Evolutionary conservation across 2,329 filamentous ascomycete species (phyloP), one percentile per base, ranked within the genome.

Genomic region (Dichotomopilus funicola): DNA sequence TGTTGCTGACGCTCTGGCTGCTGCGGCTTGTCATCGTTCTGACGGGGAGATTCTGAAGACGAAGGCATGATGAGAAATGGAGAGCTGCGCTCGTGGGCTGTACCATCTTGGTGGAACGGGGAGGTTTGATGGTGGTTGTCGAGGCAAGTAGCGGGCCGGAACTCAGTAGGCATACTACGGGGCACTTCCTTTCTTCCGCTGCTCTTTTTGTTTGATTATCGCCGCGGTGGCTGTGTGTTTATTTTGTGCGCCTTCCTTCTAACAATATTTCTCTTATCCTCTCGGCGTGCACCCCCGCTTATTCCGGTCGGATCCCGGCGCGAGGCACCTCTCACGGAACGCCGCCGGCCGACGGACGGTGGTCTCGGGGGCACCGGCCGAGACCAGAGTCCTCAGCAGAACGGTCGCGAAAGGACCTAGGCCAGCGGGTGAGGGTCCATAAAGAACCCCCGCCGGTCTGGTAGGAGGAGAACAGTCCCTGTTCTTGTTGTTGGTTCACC

Each of bases 321-420:
- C 45, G 31, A 19, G 44, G 51, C 49, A 35, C 52, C 49, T 51
- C 53, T 54, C 47, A 51, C 63, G 67, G 67, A 64, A 68, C 71
- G 66, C 70, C 65, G 66, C 68, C 66, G 67, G 71, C 70, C 70
- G 74, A 41, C 45, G 52, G 73, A 76, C 74, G 70, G 68, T 76
- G 74, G 72, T 69, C 74, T 77, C 75, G 73, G 71, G 53, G 49
- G 55, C 40, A 51, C 19, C 19, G 19, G 27, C 61, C 62, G 64
- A 78, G 77, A 75, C 78, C 72, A 74, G 70, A 72, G 77, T 80
- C 79, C 75, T 81, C 78, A 81, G 78, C 78, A 80, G 78, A 76
- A 77, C 77, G 74, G 75, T 81, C 77, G 79, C 78, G 75, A 78
- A 78, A 75, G 73, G 64, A 67, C 70, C 67, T 65, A 65, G 64